A percentile compares a stretch with the other conserved stretches of the same genome.
phyloP scores from a whole-genome alignment of 345 rosid genomes.

The Bretschneidera sinensis region DNA sequence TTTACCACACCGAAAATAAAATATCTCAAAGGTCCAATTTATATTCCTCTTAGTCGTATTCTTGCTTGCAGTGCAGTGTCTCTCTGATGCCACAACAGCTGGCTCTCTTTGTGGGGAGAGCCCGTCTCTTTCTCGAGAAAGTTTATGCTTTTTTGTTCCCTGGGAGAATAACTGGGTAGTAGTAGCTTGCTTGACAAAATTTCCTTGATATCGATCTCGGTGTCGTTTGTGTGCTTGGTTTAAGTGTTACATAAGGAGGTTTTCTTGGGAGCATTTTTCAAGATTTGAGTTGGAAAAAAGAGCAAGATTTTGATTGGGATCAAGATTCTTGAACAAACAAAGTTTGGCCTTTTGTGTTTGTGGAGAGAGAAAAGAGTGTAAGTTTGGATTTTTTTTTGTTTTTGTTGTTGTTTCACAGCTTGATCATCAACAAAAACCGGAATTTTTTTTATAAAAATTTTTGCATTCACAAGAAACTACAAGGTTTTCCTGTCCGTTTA shows the following conservation, averaged over 20 bases:
- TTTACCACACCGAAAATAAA: no score
- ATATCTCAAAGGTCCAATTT: no score
- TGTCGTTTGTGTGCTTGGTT: background rate
- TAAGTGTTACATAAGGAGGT: background rate
- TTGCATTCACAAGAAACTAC: no score
- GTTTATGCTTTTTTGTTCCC: background rate
- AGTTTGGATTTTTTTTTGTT: constrained; percentile 11
- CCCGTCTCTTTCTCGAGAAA: constrained; percentile 18
- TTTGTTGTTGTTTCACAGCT: background rate
- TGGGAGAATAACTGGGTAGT: background rate
- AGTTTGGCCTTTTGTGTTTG: no score
- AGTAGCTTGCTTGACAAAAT: background rate
- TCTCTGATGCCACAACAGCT: constrained; percentile 29
- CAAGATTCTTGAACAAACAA: constrained; percentile 13
- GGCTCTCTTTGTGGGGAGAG: constrained; percentile 49
- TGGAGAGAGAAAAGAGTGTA: background rate
- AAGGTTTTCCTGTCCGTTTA: no score
- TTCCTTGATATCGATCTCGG: constrained; percentile 7
- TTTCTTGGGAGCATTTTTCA: background rate
- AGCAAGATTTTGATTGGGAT: constrained; percentile 15
- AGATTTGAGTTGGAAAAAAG: constrained; percentile 6
- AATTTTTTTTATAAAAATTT: no score
- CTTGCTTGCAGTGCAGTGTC: constrained; percentile 6
- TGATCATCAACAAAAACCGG: background rate
- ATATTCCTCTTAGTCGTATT: no score